phyloP scores from a whole-genome alignment of 2,329 filamentous ascomycete species.

The Fusarium sp. region DNA sequence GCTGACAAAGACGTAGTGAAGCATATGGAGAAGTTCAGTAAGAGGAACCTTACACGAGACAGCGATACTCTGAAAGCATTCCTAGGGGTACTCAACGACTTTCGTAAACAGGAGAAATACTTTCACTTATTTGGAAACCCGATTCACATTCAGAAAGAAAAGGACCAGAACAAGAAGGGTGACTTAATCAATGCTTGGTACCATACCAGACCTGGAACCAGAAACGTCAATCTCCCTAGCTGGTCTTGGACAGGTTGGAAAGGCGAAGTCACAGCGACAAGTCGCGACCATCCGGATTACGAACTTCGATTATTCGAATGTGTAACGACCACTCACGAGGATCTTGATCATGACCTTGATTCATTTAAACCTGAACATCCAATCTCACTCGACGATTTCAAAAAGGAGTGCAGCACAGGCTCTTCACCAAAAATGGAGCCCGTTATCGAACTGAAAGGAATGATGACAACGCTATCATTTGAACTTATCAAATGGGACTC shows the following conservation, averaged over 20 bases:
- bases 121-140: not conserved
- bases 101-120: accelerated
- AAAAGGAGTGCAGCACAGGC: accelerated
- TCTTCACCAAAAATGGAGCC: accelerated
- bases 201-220: accelerated
- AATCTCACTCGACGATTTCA: not conserved
- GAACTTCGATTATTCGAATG: not conserved
- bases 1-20: accelerated
- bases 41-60: accelerated
- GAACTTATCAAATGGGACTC: not conserved
- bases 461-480: accelerated
- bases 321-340: no score
- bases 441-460: not conserved
- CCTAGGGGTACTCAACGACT: not conserved
- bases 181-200: not conserved
- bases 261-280: not conserved
- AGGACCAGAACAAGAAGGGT: no score
- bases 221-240: accelerated
- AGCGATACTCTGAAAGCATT: not conserved
- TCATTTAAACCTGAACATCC: no score
- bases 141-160: accelerated
- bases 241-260: not conserved
- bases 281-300: accelerated
- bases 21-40: not conserved
- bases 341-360: no score